These are phyloP conservation scores for Clavispora vitiphila DNA, from an alignment of 805 yeast genomes.

Conservation along the genomic window DNA sequence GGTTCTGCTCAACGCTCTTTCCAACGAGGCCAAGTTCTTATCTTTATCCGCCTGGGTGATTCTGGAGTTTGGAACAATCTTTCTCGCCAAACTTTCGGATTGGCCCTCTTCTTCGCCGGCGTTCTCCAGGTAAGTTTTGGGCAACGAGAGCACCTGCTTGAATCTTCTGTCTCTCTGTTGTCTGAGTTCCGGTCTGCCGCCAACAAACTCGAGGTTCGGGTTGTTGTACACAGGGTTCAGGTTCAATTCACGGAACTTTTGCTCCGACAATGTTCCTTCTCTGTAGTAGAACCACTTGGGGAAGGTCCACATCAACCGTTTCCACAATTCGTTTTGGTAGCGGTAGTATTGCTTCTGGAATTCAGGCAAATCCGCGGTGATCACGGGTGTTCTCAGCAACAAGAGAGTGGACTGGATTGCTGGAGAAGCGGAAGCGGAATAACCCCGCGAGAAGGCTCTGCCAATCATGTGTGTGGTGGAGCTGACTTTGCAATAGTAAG, in stretches of 20 bases:
- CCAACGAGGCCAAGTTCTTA: slow-evolving; percentile 63
- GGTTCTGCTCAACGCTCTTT: slow-evolving; percentile 73
- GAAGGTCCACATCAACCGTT: slow-evolving; percentile 94
- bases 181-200: slow-evolving; percentile 80
- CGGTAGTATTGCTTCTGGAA: slow-evolving; percentile 73
- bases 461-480: slow-evolving; percentile 7
- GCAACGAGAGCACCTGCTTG: slow-evolving; percentile 75
- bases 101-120: slow-evolving; percentile 11
- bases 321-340: slow-evolving; percentile 82
- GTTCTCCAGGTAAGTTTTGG: slow-evolving; percentile 48
- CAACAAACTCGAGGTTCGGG: slow-evolving; percentile 72
- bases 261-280: slow-evolving; percentile 84
- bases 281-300: slow-evolving; percentile 90
- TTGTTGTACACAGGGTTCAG: slow-evolving; percentile 67
- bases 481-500: background rate
- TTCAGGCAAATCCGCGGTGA: slow-evolving; percentile 68
- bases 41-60: slow-evolving; percentile 68
- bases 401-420: slow-evolving; percentile 43
- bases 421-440: slow-evolving; percentile 9
- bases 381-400: slow-evolving; percentile 76
- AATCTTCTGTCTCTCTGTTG: slow-evolving; percentile 84
- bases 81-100: slow-evolving; percentile 55
- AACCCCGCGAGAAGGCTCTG: slow-evolving; percentile 11
- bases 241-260: slow-evolving; percentile 70
- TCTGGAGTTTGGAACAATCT: slow-evolving; percentile 67